These are phyloP conservation scores for Cladophialophora bantiana DNA, from an alignment of 2,329 filamentous ascomycete genomes.

Conservation along the genomic window DNA sequence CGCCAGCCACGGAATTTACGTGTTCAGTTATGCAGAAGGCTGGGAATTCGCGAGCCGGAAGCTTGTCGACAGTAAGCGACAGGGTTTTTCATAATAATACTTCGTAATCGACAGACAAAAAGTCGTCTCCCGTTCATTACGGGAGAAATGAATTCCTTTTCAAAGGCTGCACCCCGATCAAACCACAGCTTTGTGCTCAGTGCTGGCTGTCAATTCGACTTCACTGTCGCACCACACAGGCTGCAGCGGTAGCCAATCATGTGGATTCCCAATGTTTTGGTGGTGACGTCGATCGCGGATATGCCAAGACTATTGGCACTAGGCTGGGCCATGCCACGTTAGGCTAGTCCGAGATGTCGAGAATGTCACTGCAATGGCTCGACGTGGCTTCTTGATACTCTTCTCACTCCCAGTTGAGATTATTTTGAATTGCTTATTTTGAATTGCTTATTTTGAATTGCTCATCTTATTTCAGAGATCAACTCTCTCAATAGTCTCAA, in stretches of 20 bases:
- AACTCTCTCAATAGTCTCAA: constrained; percentile 62
- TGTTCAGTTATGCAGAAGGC: constrained; percentile 27
- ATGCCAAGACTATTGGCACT: neutral
- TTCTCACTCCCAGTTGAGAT: neutral
- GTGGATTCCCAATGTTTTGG: constrained; percentile 3
- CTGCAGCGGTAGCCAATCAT: neutral
- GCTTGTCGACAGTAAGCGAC: neutral
- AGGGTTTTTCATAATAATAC: neutral
- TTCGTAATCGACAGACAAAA: neutral
- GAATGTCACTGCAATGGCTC: too few relatives aligned
- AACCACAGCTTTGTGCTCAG: neutral
- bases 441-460: neutral
- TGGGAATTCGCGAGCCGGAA: constrained; percentile 18
- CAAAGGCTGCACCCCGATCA: neutral
- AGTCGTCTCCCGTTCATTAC: neutral
- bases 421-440: neutral
- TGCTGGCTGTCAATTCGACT: neutral
- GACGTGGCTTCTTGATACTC: neutral
- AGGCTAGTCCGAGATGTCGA: neutral
- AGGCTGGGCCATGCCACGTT: neutral
- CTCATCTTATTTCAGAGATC: constrained; percentile 8
- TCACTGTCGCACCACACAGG: neutral
- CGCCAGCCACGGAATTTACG: constrained; percentile 39
- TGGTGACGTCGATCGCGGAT: constrained; percentile 8
- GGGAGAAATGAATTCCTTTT: neutral